Evolutionary conservation across 2,329 filamentous ascomycete species (phyloP).

Genomic region (Curvularia eragrostidis): DNA sequence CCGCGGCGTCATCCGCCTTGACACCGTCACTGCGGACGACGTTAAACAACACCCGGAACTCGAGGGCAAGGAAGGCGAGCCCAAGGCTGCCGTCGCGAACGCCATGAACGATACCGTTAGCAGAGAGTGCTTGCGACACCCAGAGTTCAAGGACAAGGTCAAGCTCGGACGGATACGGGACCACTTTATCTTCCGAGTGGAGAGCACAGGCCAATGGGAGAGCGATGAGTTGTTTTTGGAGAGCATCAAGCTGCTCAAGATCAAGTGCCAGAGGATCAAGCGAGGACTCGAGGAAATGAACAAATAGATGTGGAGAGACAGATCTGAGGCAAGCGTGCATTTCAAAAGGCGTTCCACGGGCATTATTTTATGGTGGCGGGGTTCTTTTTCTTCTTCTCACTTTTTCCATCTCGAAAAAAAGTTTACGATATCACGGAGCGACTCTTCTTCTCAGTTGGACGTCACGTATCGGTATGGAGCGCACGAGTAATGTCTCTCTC

Average conservation of each 20-base stretch:
- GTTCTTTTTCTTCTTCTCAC: neutral
- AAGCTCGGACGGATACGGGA: constrained; percentile 88
- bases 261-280: constrained; percentile 79
- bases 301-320: constrained; percentile 17
- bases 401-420: constrained; percentile 20
- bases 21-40: constrained; percentile 73
- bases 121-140: constrained; percentile 87
- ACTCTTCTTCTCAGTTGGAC: constrained; percentile 3
- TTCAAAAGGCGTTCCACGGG: constrained; percentile 32
- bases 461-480: neutral
- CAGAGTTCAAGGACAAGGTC: constrained; percentile 94
- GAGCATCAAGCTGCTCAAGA: constrained; percentile 81
- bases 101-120: constrained; percentile 95
- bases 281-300: constrained; percentile 65
- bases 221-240: constrained; percentile 94
- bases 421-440: constrained; percentile 31
- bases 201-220: constrained; percentile 94
- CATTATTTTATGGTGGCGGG: constrained; percentile 18
- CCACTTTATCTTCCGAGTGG: constrained; percentile 96
- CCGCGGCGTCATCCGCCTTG: constrained; percentile 81
- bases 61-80: constrained; percentile 76
- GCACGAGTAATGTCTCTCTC: neutral
- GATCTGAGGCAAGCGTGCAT: constrained; percentile 22
- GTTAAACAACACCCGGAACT: constrained; percentile 67
- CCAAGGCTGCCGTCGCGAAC: constrained; percentile 86